Conservation (phyloP, 352 stramenopile species). For the Pythium aquatile region DNA sequence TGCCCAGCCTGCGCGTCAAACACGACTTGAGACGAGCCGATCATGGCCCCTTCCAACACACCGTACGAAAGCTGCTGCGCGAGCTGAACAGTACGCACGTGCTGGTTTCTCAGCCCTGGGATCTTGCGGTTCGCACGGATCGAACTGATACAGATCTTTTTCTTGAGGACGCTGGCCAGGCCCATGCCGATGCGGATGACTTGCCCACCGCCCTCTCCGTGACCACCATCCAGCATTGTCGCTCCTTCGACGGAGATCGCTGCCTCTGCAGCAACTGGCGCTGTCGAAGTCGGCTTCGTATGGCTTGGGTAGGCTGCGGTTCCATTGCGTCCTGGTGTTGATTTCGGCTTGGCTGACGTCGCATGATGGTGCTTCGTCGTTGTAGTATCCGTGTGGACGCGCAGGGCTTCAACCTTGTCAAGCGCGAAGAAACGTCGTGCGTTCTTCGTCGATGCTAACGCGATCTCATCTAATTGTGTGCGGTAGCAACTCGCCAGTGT, state of each 20-base stretch:
- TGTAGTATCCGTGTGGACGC: neutral
- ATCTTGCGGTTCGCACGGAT: slow-evolving; percentile 74
- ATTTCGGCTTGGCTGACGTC: slow-evolving; percentile 14
- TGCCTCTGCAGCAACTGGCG: neutral
- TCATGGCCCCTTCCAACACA: slow-evolving; percentile 34
- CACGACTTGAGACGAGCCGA: slow-evolving; percentile 49
- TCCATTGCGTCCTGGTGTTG: neutral
- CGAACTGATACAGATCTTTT: slow-evolving; percentile 63
- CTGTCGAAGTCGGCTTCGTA: neutral
- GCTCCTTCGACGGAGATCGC: slow-evolving; percentile 16
- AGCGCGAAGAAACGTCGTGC: slow-evolving; percentile 52
- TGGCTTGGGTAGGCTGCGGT: neutral
- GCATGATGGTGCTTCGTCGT: neutral
- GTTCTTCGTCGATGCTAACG: slow-evolving; percentile 45
- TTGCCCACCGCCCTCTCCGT: slow-evolving; percentile 87
- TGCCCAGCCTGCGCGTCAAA: slow-evolving; percentile 30
- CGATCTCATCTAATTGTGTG: slow-evolving; percentile 39
- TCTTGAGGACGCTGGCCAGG: slow-evolving; percentile 62
- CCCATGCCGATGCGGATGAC: slow-evolving; percentile 81
- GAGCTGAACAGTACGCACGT: slow-evolving; percentile 77
- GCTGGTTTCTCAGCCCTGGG: slow-evolving; percentile 78
- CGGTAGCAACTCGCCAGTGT: slow-evolving; percentile 54
- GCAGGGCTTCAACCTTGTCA: slow-evolving; percentile 17
- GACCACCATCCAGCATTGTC: slow-evolving; percentile 49
- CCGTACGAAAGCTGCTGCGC: slow-evolving; percentile 34